Evolutionary conservation across 2,329 filamentous ascomycete species (phyloP).

Genomic region (Esteya vermicola): DNA sequence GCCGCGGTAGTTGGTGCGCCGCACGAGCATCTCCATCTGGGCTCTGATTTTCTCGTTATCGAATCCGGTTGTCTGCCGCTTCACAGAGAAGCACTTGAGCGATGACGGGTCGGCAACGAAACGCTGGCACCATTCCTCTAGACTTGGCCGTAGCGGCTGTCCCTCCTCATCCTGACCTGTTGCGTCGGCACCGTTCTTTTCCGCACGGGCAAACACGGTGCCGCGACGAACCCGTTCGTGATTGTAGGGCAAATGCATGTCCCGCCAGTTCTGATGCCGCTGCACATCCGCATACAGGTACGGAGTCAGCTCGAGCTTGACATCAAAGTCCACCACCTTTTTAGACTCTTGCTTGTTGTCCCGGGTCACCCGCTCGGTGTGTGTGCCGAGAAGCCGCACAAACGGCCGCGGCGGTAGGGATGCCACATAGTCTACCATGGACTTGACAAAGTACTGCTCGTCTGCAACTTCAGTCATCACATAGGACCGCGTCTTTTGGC

Average conservation of each 20-base stretch:
- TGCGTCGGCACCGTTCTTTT: constrained; percentile 14
- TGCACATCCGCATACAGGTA: constrained; percentile 35
- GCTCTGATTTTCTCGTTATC: constrained; percentile 38
- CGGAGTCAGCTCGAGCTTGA: constrained; percentile 43
- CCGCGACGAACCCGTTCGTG: constrained; percentile 51
- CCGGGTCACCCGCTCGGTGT: constrained; percentile 29
- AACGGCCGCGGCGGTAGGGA: constrained; percentile 36
- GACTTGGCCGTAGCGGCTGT: constrained; percentile 2
- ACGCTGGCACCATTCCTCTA: constrained; percentile 52
- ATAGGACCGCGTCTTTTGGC: background rate
- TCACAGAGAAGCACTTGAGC: constrained; percentile 42
- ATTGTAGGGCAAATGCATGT: constrained; percentile 39
- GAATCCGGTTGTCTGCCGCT: constrained; percentile 42
- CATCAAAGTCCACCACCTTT: constrained; percentile 42
- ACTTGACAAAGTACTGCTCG: background rate
- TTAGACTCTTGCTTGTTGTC: constrained; percentile 30
- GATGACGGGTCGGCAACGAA: constrained; percentile 45
- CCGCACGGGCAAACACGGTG: constrained; percentile 38
- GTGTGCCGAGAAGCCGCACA: constrained; percentile 37
- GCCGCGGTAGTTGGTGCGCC: constrained; percentile 54
- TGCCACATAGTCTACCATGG: constrained; percentile 19
- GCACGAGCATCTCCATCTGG: constrained; percentile 41
- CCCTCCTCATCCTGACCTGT: constrained; percentile 14
- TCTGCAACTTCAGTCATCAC: background rate
- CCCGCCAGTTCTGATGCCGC: constrained; percentile 24